These are phyloP conservation scores for Teunomyces lycoperdinae DNA, from an alignment of 805 yeast species.

Conservation along the genomic window DNA sequence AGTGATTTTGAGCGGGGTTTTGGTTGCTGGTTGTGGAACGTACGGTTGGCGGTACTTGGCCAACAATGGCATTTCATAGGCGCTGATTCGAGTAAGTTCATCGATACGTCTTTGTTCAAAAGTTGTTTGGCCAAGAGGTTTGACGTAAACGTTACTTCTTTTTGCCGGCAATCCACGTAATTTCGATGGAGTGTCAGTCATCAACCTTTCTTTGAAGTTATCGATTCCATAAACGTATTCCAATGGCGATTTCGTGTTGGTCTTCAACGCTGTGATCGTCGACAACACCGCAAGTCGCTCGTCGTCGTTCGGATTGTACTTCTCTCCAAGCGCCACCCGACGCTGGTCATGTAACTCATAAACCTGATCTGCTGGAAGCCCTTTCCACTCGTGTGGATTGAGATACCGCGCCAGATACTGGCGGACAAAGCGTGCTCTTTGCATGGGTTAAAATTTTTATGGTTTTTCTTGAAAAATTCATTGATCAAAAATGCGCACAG, in stretches of 20 bases:
- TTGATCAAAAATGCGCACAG: not conserved
- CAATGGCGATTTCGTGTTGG: slow-evolving; percentile 28
- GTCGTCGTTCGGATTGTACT: slow-evolving; percentile 60
- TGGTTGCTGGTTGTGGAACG: slow-evolving; percentile 41
- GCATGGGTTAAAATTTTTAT: slow-evolving; percentile 4
- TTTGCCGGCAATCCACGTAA: slow-evolving; percentile 38
- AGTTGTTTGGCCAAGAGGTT: slow-evolving; percentile 33
- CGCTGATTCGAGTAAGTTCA: slow-evolving; percentile 76
- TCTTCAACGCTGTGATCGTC: slow-evolving; percentile 30
- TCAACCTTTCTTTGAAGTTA: slow-evolving; percentile 39
- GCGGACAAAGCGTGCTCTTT: not conserved
- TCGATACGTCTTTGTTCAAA: slow-evolving; percentile 67
- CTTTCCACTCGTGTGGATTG: slow-evolving; percentile 70
- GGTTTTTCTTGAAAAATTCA: not conserved
- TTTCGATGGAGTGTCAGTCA: slow-evolving; percentile 39
- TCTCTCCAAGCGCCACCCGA: slow-evolving; percentile 50
- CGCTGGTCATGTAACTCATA: slow-evolving; percentile 60
- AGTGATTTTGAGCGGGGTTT: slow-evolving; percentile 60
- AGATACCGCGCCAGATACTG: slow-evolving; percentile 28
- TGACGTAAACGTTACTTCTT: slow-evolving; percentile 33
- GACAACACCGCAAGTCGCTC: slow-evolving; percentile 58
- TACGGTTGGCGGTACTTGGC: slow-evolving; percentile 73
- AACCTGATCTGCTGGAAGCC: slow-evolving; percentile 61
- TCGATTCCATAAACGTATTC: slow-evolving; percentile 42
- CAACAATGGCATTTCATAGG: slow-evolving; percentile 87